Evolutionary conservation across 2,329 filamentous ascomycete species (phyloP), one percentile per base, ranked within the genome.

Genomic region (Aspergillus viridinutans): DNA sequence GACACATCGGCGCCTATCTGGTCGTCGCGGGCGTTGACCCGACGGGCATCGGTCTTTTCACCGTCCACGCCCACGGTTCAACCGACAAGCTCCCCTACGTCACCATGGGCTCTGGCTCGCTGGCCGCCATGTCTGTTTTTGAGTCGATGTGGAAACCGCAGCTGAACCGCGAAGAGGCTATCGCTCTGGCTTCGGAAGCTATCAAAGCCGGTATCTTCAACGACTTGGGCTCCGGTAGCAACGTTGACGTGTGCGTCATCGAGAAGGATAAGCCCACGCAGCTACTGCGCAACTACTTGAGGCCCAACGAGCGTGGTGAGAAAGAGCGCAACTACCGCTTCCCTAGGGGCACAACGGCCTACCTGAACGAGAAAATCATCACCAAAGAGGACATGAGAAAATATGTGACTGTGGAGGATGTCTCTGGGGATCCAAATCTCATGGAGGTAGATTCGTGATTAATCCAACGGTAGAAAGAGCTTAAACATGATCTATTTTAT

Each of bases 71-170:
- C 58, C 95, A 99, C 82, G 94, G 95, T 64, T 94, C 89, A 70
- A 99, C 94, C 60, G 94, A 99, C 81, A 99, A 97, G 82, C 87
- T 99, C 50, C 94, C 94, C 52, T 99, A 99, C 76, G 95, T 99
- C 65, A 99, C 95, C 64, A 99, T 99, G 94, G 94, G 94, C 54
- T 96, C 90, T 25, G 94, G 94, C 63, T 96, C 91, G 50, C 81
- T 99, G 65, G 94, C 94, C 28, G 94, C 94, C 72, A 99, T 99
- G 94, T 90, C 90, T 32, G 90, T 99, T 52, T 99, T 99, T 72
- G 94, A 99, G 82, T 95, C 92, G 51, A 87, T 88, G 78, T 99
- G 95, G 95, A 90, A 92, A 83, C 80, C 85, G 7, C 79, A 86
- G 59, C 76, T 97, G 73, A 88, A 84, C 62, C 82, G 85, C 66